A percentile compares a stretch with the other conserved stretches of the same genome.
These are phyloP conservation scores for Leccinum ochraceum DNA, from an alignment of 768 basidiomycete genomes.

Conservation along the genomic window DNA sequence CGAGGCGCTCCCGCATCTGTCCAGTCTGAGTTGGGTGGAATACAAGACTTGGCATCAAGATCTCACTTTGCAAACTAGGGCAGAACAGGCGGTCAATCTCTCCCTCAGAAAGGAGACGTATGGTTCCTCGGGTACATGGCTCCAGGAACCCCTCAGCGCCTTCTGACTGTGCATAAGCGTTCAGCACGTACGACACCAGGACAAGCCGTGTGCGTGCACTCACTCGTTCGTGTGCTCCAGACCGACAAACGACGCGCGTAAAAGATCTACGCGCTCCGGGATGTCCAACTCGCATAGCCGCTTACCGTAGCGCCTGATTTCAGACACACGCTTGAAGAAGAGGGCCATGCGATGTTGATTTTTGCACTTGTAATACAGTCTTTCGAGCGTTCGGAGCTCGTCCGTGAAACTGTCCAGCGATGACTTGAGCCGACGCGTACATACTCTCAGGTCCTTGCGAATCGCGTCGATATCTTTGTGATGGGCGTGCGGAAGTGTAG, in stretches of 20 bases:
- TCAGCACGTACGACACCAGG: background rate
- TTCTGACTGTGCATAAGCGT: slow-evolving; percentile 43
- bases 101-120: slow-evolving; percentile 37
- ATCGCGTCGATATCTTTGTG: slow-evolving; percentile 51
- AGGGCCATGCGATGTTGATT: slow-evolving; percentile 57
- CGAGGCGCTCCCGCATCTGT: slow-evolving; percentile 48
- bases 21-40: slow-evolving; percentile 4
- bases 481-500: slow-evolving; percentile 17
- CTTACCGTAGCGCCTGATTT: slow-evolving; percentile 50
- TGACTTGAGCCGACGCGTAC: slow-evolving; percentile 52
- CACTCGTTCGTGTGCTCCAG: slow-evolving; percentile 27
- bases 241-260: slow-evolving; percentile 33
- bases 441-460: slow-evolving; percentile 60
- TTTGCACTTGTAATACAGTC: slow-evolving; percentile 76
- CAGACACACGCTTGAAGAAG: slow-evolving; percentile 65
- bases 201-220: slow-evolving; percentile 1
- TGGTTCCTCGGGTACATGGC: slow-evolving; percentile 47
- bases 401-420: slow-evolving; percentile 32
- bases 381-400: slow-evolving; percentile 54
- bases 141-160: slow-evolving; percentile 63
- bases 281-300: slow-evolving; percentile 22
- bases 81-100: slow-evolving; percentile 37
- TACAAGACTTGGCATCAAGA: background rate
- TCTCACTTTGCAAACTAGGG: slow-evolving; percentile 51
- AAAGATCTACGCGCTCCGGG: slow-evolving; percentile 22